phyloP scores from a whole-genome alignment of 2,329 filamentous ascomycete genomes.

The Colletotrichum horii region DNA sequence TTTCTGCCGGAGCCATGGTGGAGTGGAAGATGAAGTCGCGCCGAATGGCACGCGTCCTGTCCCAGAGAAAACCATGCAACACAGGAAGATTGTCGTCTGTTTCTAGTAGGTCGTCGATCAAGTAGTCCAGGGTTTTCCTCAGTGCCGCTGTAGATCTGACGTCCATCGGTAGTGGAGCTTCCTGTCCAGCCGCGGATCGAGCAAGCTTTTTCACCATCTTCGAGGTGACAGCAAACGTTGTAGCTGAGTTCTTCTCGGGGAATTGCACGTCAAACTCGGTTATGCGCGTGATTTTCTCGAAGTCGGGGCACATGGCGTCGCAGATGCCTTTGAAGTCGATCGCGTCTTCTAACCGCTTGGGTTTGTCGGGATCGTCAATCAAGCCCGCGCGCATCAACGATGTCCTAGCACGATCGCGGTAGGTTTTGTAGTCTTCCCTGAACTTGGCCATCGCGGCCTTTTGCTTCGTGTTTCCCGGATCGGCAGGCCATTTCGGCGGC shows the following conservation, averaged over 20 bases:
- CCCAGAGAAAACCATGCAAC: constrained; percentile 71
- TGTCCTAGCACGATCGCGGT: constrained; percentile 60
- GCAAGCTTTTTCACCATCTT: constrained; percentile 72
- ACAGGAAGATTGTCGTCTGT: constrained; percentile 59
- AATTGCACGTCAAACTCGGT: constrained; percentile 63
- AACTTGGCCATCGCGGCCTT: constrained; percentile 59
- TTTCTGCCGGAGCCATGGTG: constrained; percentile 60
- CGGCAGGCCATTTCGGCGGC: constrained; percentile 59
- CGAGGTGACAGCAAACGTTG: constrained; percentile 50
- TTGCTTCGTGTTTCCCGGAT: constrained; percentile 54
- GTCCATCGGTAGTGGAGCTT: constrained; percentile 71
- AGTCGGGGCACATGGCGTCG: constrained; percentile 73
- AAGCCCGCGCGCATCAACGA: constrained; percentile 64
- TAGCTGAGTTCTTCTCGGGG: constrained; percentile 56
- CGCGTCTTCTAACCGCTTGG: constrained; percentile 66
- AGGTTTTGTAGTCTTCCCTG: constrained; percentile 60
- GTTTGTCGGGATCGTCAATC: constrained; percentile 69
- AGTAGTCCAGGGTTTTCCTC: constrained; percentile 65
- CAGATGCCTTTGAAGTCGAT: constrained; percentile 72
- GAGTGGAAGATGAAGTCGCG: constrained; percentile 74
- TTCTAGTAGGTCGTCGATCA: constrained; percentile 63
- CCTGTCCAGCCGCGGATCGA: constrained; percentile 71
- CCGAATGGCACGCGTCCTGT: constrained; percentile 70
- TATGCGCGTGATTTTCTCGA: constrained; percentile 68
- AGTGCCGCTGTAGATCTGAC: constrained; percentile 66